These are phyloP conservation scores for Raffaelea arxii DNA, from an alignment of 2,329 filamentous ascomycete genomes.

Conservation along the genomic window DNA sequence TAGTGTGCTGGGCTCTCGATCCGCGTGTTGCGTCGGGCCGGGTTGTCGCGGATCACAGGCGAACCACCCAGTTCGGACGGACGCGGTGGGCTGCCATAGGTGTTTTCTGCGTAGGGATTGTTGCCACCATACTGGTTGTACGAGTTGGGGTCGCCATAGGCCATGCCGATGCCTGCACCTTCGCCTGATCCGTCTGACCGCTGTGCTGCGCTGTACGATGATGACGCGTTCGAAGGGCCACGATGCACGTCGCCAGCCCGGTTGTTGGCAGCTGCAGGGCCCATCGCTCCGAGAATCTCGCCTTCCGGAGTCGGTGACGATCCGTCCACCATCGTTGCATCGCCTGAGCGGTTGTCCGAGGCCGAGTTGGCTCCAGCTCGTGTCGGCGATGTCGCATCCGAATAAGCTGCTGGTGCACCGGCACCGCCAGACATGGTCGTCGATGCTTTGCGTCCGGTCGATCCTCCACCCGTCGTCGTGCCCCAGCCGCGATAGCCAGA, in stretches of 20 bases:
- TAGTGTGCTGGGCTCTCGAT: slow-evolving; percentile 88
- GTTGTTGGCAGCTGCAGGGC: slow-evolving; percentile 58
- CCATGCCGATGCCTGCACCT: slow-evolving; percentile 28
- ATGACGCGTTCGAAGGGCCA: slow-evolving; percentile 91
- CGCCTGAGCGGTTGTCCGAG: slow-evolving; percentile 61
- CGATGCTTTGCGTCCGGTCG: slow-evolving; percentile 71
- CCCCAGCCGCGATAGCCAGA: slow-evolving; percentile 94
- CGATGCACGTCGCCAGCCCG: slow-evolving; percentile 65
- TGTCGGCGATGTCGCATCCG: slow-evolving; percentile 63
- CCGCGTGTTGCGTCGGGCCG: slow-evolving; percentile 82
- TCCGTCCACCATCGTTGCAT: slow-evolving; percentile 47
- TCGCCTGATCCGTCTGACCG: slow-evolving; percentile 61
- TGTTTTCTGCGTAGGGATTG: slow-evolving; percentile 44
- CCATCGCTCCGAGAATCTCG: slow-evolving; percentile 76
- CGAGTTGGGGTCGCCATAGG: slow-evolving; percentile 40
- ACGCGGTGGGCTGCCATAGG: slow-evolving; percentile 22
- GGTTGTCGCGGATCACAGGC: slow-evolving; percentile 87
- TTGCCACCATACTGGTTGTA: slow-evolving; percentile 50
- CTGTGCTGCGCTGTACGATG: slow-evolving; percentile 77
- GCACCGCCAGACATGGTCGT: slow-evolving; percentile 77
- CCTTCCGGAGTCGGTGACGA: slow-evolving; percentile 57
- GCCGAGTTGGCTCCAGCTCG: slow-evolving; percentile 32
- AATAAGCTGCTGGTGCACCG: slow-evolving; percentile 54
- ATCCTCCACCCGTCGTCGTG: slow-evolving; percentile 51
- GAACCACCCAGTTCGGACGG: slow-evolving; percentile 42